A percentile compares a stretch with the other conserved stretches of the same genome.
These are phyloP conservation scores for Ulmus americana DNA, from an alignment of 331 rosid genomes.

Conservation along the genomic window DNA sequence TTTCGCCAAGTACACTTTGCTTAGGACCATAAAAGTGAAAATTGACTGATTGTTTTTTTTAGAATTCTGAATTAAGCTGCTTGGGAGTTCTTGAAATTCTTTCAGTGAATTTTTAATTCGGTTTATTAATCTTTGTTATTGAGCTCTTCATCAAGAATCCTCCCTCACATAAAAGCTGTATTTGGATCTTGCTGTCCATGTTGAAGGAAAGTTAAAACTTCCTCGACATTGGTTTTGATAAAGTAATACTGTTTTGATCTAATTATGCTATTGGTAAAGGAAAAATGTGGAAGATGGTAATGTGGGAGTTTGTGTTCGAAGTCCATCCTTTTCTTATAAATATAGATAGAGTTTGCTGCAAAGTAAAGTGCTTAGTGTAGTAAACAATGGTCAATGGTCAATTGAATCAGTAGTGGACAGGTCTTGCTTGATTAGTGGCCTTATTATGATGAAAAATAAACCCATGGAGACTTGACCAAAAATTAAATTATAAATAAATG, in stretches of 20 bases:
- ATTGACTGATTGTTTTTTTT: background rate
- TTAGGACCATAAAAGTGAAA: background rate
- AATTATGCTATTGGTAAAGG: background rate
- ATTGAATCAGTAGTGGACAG: too few species aligned
- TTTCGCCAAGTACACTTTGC: too few species aligned
- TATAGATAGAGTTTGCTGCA: too few species aligned
- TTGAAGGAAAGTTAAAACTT: background rate
- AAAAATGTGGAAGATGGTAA: background rate
- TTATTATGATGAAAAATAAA: background rate
- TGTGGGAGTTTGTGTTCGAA: background rate
- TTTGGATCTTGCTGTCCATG: background rate
- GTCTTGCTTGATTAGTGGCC: background rate
- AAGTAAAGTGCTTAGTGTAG: background rate
- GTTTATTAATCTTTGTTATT: background rate
- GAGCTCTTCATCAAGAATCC: background rate
- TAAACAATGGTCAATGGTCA: background rate
- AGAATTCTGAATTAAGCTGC: background rate
- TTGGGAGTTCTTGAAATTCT: background rate
- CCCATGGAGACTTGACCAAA: background rate
- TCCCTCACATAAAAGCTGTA: background rate
- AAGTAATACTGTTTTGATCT: background rate
- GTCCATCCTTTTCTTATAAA: background rate
- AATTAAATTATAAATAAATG: too few species aligned
- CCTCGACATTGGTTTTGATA: background rate
- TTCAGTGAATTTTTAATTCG: background rate